Evolutionary conservation across 768 basidiomycete genomes (phyloP).

Genomic region (Macrolepiota albuminosa): DNA sequence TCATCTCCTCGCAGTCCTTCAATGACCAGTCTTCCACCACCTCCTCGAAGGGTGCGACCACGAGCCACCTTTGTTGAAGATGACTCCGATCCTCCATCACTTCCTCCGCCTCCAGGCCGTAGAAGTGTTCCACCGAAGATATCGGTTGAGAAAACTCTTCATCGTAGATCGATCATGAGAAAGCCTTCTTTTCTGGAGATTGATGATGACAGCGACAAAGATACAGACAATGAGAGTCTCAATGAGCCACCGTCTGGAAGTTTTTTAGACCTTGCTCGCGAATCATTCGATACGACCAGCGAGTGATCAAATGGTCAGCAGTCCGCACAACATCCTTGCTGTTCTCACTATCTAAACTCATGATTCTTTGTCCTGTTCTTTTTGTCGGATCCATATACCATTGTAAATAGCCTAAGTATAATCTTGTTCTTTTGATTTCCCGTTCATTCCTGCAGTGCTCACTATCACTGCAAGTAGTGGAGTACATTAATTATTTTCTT

Average conservation of each 20-base stretch:
- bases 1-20: conserved; percentile 19
- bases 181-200: conserved; percentile 76
- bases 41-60: conserved; percentile 42
- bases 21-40: conserved; percentile 47
- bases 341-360: neutral
- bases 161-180: conserved; percentile 51
- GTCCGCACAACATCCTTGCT: neutral
- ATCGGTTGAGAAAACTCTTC: conserved; percentile 34
- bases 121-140: conserved; percentile 26
- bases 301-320: conserved; percentile 4
- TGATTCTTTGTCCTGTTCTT: conserved; percentile 13
- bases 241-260: conserved; percentile 28
- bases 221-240: conserved; percentile 21
- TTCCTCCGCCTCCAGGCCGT: conserved; percentile 28
- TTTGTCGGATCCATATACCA: conserved; percentile 12
- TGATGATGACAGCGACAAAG: conserved; percentile 35
- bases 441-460: neutral
- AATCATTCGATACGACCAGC: conserved; percentile 44
- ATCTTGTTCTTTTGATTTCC: conserved; percentile 2
- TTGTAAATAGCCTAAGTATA: conserved; percentile 9
- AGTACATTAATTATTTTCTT: neutral
- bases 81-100: conserved; percentile 15
- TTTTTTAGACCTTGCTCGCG: conserved; percentile 48
- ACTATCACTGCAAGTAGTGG: neutral
- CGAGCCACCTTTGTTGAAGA: conserved; percentile 18